Percentiles rank a stretch among this genome's conserved stretches.
Evolutionary conservation across 345 rosid species (phyloP).

Genomic region (Moringa oleifera): DNA sequence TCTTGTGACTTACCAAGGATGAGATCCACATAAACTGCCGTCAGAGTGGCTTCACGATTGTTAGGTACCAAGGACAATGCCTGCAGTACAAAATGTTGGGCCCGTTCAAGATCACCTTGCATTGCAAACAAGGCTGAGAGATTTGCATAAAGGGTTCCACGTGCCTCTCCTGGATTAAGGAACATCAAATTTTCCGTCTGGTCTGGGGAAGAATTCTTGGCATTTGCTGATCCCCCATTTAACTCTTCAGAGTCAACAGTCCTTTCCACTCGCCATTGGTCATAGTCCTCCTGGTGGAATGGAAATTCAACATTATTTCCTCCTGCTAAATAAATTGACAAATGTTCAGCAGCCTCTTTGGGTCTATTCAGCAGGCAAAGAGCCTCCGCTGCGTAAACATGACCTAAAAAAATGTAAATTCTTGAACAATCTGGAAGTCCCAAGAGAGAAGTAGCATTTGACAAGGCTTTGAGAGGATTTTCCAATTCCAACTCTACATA

Average conservation of each 20-base stretch:
- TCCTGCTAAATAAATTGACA: conserved; percentile 58
- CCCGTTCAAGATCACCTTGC: conserved; percentile 72
- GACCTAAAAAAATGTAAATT: conserved; percentile 71
- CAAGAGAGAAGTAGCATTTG: conserved; percentile 63
- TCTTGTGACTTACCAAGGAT: conserved; percentile 69
- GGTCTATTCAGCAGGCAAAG: conserved; percentile 80
- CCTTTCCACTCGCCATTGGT: conserved; percentile 48
- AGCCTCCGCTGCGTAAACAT: conserved; percentile 88
- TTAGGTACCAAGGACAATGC: conserved; percentile 58
- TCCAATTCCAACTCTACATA: conserved; percentile 86
- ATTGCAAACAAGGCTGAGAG: conserved; percentile 60
- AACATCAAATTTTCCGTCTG: conserved; percentile 29
- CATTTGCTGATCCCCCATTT: conserved; percentile 34
- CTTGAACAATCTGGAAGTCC: conserved; percentile 64
- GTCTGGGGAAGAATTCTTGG: conserved; percentile 29
- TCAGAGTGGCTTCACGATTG: conserved; percentile 64
- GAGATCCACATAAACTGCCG: conserved; percentile 74
- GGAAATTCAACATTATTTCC: conserved; percentile 60
- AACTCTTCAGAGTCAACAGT: conserved; percentile 59
- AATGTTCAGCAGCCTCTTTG: conserved; percentile 73
- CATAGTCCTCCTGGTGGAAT: conserved; percentile 61
- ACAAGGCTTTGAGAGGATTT: conserved; percentile 73
- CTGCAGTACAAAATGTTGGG: conserved; percentile 47
- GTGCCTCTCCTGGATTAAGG: conserved; percentile 87
- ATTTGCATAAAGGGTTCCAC: conserved; percentile 73